Percentiles rank a stretch among this genome's conserved stretches.
phyloP scores from a whole-genome alignment of 176 grass and related monocot genomes.

The Miscanthus lutarioriparius region DNA sequence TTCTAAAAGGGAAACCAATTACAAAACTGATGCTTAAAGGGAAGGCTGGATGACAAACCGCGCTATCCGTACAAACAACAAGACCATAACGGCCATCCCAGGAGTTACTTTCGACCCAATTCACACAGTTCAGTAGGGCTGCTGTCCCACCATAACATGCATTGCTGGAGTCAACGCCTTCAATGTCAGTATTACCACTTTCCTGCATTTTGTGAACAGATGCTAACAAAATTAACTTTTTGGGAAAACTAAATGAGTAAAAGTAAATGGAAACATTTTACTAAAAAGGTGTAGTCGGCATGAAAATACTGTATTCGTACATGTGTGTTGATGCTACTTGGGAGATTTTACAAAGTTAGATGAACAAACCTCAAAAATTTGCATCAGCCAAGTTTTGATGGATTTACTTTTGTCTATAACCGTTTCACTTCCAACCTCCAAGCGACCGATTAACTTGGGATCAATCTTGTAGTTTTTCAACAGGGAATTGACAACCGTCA shows the following conservation, averaged over 20 bases:
- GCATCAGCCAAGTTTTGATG: slow-evolving; percentile 89
- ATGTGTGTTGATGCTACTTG: background rate
- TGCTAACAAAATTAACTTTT: background rate
- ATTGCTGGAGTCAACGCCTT: slow-evolving; percentile 84
- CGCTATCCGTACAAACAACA: slow-evolving; percentile 81
- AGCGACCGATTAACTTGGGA: slow-evolving; percentile 70
- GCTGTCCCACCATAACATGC: slow-evolving; percentile 84
- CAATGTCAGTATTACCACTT: slow-evolving; percentile 71
- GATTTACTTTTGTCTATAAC: slow-evolving; percentile 99
- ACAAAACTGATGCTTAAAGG: background rate
- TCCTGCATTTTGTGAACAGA: slow-evolving; percentile 49
- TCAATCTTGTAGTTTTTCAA: slow-evolving; percentile 75
- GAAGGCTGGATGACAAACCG: slow-evolving; percentile 42
- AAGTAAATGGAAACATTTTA: background rate
- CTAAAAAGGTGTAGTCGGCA: background rate
- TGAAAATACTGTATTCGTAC: background rate
- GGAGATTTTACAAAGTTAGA: background rate
- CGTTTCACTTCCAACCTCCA: slow-evolving; percentile 81
- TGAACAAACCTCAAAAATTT: slow-evolving; percentile 73
- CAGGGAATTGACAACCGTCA: slow-evolving; percentile 70
- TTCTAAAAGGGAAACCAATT: slow-evolving; percentile 8
- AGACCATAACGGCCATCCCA: slow-evolving; percentile 88
- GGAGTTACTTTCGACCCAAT: slow-evolving; percentile 84
- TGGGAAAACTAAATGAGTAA: background rate
- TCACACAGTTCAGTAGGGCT: slow-evolving; percentile 76